These are phyloP conservation scores for Phaeophleospora eucalypticola DNA, from an alignment of 2,329 filamentous ascomycete species.

Conservation along the genomic window DNA sequence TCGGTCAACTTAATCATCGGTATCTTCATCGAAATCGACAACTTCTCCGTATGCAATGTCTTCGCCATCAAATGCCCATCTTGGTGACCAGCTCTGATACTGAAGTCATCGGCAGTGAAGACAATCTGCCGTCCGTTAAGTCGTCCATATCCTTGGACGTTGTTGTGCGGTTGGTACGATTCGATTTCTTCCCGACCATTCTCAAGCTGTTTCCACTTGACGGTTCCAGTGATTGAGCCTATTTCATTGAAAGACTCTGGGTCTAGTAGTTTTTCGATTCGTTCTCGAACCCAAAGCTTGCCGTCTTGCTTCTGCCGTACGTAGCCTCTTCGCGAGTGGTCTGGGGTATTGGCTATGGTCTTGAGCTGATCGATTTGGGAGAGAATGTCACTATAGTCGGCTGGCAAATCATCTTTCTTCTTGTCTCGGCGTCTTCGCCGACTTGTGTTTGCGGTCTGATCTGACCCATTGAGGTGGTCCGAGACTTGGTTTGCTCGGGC, in stretches of 20 bases:
- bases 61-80: conserved; percentile 55
- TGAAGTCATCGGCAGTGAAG: conserved; percentile 63
- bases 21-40: conserved; percentile 54
- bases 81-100: conserved; percentile 59
- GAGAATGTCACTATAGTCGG: conserved; percentile 60
- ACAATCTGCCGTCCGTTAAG: conserved; percentile 53
- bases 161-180: conserved; percentile 57
- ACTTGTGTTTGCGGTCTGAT: conserved; percentile 36
- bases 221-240: conserved; percentile 57
- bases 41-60: conserved; percentile 59
- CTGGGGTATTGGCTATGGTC: conserved; percentile 52
- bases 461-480: conserved; percentile 25
- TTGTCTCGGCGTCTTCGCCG: conserved; percentile 32
- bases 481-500: conserved; percentile 29
- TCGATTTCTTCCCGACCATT: conserved; percentile 45
- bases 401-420: conserved; percentile 45
- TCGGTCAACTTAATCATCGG: conserved; percentile 63
- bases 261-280: conserved; percentile 57
- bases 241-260: conserved; percentile 55
- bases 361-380: conserved; percentile 52
- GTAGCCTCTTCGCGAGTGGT: conserved; percentile 54
- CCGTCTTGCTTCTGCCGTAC: conserved; percentile 60
- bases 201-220: conserved; percentile 53
- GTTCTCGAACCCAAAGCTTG: conserved; percentile 62
- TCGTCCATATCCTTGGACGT: conserved; percentile 53